phyloP scores from a whole-genome alignment of 768 basidiomycete species.

The Gyrodon lividus region DNA sequence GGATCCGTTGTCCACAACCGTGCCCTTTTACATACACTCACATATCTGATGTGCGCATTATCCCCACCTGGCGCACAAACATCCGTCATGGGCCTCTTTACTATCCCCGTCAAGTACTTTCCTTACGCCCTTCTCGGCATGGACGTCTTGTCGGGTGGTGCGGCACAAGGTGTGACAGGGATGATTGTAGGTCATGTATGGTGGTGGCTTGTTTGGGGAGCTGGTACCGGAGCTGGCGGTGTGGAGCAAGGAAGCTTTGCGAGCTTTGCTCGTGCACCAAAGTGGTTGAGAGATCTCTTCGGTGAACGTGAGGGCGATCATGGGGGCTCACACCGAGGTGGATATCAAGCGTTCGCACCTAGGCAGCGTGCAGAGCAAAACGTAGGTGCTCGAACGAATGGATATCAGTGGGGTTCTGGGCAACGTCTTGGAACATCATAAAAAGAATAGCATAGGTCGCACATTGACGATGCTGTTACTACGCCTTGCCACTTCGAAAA shows the following conservation, averaged over 20 bases:
- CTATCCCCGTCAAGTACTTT: conserved; percentile 67
- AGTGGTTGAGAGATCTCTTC: conserved; percentile 54
- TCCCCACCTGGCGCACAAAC: conserved; percentile 66
- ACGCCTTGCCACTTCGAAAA: background rate
- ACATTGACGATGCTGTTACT: background rate
- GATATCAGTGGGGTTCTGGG: conserved; percentile 56
- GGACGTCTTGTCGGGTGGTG: conserved; percentile 68
- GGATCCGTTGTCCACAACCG: conserved; percentile 54
- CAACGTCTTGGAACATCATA: conserved; percentile 42
- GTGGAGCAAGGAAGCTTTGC: conserved; percentile 38
- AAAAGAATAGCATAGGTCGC: conserved; percentile 8
- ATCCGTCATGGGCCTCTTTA: conserved; percentile 77
- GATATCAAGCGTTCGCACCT: conserved; percentile 62
- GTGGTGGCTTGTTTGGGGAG: conserved; percentile 72
- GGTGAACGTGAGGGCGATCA: conserved; percentile 37
- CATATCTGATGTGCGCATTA: conserved; percentile 66
- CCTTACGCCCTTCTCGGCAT: conserved; percentile 73
- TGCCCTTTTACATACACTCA: conserved; percentile 63
- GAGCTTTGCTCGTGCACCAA: conserved; percentile 49
- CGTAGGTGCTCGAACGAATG: conserved; percentile 22
- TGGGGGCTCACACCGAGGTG: conserved; percentile 39
- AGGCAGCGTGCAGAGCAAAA: conserved; percentile 31
- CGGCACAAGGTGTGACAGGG: conserved; percentile 61
- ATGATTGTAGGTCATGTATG: conserved; percentile 76
- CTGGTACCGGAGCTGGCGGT: conserved; percentile 40